phyloP scores from a whole-genome alignment of 192 early-diverging fungal species.

The Funneliformis geosporum region DNA sequence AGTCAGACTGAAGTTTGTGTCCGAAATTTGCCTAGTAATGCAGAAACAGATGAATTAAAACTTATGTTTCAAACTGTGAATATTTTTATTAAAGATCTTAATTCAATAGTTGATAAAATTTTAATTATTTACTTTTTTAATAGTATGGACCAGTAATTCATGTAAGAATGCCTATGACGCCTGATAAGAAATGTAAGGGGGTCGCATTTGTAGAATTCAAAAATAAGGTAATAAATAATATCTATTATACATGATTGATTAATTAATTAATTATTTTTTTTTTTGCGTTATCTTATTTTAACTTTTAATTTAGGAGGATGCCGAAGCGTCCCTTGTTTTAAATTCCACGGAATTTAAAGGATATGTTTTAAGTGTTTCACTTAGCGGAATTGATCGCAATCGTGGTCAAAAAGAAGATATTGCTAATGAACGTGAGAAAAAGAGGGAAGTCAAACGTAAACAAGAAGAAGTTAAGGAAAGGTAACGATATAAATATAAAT shows the following conservation, averaged over 20 bases:
- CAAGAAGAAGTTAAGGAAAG: background rate
- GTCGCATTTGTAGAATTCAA: constrained; percentile 13
- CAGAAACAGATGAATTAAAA: background rate
- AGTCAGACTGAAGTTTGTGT: background rate
- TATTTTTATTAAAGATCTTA: background rate
- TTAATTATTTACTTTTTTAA: background rate
- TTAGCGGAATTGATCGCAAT: background rate
- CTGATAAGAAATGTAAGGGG: constrained; percentile 8
- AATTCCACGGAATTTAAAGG: constrained; percentile 17
- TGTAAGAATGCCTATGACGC: constrained; percentile 18
- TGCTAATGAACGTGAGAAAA: background rate
- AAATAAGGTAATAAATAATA: background rate
- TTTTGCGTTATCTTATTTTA: background rate
- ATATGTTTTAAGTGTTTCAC: background rate
- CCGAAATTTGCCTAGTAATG: background rate
- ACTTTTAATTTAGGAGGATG: background rate
- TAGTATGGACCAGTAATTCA: background rate
- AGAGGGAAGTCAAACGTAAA: background rate
- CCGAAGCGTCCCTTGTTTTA: background rate
- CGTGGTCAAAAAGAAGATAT: background rate
- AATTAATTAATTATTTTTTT: background rate
- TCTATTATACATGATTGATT: background rate
- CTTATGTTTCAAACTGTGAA: background rate
- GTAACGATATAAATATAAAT: background rate
- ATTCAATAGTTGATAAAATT: background rate